phyloP scores from a whole-genome alignment of 73 alveolate genomes.

The Breviolum minutum region DNA sequence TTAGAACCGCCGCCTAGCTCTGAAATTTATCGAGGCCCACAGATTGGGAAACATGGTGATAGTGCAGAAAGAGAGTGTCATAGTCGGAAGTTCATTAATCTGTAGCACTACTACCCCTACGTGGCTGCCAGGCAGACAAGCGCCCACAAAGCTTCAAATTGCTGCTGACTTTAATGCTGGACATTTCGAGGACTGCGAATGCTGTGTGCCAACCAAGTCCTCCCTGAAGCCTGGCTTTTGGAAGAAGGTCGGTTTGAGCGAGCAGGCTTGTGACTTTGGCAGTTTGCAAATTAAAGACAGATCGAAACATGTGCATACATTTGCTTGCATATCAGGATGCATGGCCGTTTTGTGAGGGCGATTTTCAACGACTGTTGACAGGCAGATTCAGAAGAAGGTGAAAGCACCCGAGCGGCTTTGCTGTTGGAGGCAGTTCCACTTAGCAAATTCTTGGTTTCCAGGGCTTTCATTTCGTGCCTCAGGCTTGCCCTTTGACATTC shows the following conservation, averaged over 20 bases:
- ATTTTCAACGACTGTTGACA: not conserved
- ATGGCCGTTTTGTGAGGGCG: not conserved
- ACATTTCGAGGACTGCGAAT: conserved; percentile 64
- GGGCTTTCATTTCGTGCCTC: too few species aligned
- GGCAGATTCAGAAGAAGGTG: conserved; percentile 41
- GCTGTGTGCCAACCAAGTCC: conserved; percentile 40
- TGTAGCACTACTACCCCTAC: too few species aligned
- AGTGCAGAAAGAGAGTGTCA: too few species aligned
- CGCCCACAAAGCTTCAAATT: not conserved
- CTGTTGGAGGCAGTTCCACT: not conserved
- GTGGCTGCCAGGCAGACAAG: not conserved
- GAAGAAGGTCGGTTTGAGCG: conserved; percentile 45
- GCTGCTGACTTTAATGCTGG: conserved; percentile 60
- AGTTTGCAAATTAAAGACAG: not conserved
- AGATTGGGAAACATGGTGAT: too few species aligned
- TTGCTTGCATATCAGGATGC: not conserved
- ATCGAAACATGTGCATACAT: not conserved
- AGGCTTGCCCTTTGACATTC: too few species aligned
- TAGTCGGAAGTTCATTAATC: too few species aligned
- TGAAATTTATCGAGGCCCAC: too few species aligned
- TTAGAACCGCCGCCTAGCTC: too few species aligned
- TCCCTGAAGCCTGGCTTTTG: conserved; percentile 77
- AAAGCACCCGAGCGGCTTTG: not conserved
- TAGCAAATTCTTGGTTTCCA: not conserved
- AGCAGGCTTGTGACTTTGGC: not conserved